Base-by-base conservation (phyloP, 345 rosid species). In the Ailanthus altissimus region DNA sequence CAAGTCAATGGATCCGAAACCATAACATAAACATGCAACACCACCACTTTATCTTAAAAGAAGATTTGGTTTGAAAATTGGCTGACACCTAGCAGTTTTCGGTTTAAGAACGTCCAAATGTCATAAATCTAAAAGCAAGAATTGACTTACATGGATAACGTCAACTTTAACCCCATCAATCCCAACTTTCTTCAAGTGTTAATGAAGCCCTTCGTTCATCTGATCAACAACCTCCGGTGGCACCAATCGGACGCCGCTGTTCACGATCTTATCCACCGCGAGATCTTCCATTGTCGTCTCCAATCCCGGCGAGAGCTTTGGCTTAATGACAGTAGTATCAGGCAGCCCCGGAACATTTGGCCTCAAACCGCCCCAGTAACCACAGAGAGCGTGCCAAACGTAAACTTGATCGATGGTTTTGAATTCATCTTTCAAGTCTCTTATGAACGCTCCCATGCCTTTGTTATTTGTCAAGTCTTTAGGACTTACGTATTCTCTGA, bases 81-180 rank as follows among this genome's bases (percentile, higher is more conserved):
- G 7, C 3, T 43, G 67, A 72, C 80, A 47, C 9, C 23, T 18
- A 20, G 58, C 23, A 53, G 23, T 50, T 6, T 15, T 50, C 20
- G 18, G 21, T 21, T 53, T 53, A n/a, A n/a, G n/a, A 21, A 6
- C 3, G 58, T 53, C 50, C 21, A 42, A 3, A 43, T 9, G 54
- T 43, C 56, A 1, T 46, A 42, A 21, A 72, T 50, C 43, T 66
- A 10, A 40, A 12, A 28, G 2, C 5, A 25, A n/a, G n/a, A 21
- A 62, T 25, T 15, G 21, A 80, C 96, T 90, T 89, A 95, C 99
- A 45, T 96, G 98, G 71, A 96, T 96, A 75, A 93, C 99, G 86
- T 96, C 98, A 23, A 96, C 95, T 80, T 96, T 96, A 81, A 96
- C 99, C n/a, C 99, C 99, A 78, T 96, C 97, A 62, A 96, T 85